These are phyloP conservation scores for Penicillium olsonii DNA, from an alignment of 2,329 filamentous ascomycete species.

Conservation along the genomic window DNA sequence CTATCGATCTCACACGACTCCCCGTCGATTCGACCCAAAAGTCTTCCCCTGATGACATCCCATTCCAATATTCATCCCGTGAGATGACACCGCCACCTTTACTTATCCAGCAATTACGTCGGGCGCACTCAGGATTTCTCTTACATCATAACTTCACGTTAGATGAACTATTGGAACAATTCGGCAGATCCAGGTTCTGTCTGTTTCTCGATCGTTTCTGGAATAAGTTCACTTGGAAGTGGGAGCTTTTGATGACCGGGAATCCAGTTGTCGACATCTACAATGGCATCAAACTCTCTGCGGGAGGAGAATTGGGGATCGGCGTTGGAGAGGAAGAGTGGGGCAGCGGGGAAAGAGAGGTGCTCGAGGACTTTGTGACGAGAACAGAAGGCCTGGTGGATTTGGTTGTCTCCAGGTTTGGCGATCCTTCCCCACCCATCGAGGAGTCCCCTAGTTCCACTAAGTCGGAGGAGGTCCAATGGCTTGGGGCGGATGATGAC, in stretches of 20 bases:
- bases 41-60: slow-evolving; percentile 39
- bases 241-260: slow-evolving; percentile 88
- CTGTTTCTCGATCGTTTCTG: slow-evolving; percentile 77
- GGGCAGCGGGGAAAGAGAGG: slow-evolving; percentile 89
- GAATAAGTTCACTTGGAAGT: slow-evolving; percentile 66
- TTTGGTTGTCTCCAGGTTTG: slow-evolving; percentile 83
- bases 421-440: slow-evolving; percentile 51
- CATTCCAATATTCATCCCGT: slow-evolving; percentile 79
- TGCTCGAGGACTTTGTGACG: slow-evolving; percentile 81
- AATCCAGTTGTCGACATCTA: slow-evolving; percentile 81
- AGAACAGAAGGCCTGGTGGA: slow-evolving; percentile 84
- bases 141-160: slow-evolving; percentile 82
- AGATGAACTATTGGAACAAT: slow-evolving; percentile 66
- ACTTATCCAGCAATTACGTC: slow-evolving; percentile 75
- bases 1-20: slow-evolving; percentile 77
- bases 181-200: slow-evolving; percentile 69
- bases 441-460: slow-evolving; percentile 21
- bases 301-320: slow-evolving; percentile 86
- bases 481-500: slow-evolving; percentile 72
- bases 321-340: slow-evolving; percentile 95
- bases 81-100: slow-evolving; percentile 83
- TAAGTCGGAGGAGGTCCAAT: slow-evolving; percentile 47
- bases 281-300: slow-evolving; percentile 82
- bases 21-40: slow-evolving; percentile 54
- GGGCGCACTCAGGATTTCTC: slow-evolving; percentile 80